These are phyloP conservation scores for Aspergillus nanangensis DNA, from an alignment of 495 filamentous ascomycete species.

Conservation along the genomic window DNA sequence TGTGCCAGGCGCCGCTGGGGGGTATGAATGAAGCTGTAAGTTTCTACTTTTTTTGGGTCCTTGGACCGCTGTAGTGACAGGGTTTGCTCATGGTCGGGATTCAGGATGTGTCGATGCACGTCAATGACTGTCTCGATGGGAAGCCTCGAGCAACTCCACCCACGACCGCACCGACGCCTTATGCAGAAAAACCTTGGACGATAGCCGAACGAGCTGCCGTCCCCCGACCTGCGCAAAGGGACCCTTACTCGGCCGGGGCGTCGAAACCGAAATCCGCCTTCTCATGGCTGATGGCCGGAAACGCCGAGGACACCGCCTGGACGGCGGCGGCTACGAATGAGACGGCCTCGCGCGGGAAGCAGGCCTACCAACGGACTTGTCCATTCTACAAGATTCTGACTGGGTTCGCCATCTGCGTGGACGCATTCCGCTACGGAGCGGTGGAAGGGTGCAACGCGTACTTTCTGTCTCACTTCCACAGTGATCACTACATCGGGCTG, in stretches of 20 bases:
- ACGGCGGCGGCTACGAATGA: slow-evolving; percentile 78
- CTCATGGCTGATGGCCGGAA: slow-evolving; percentile 83
- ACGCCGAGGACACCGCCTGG: slow-evolving; percentile 90
- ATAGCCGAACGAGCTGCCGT: slow-evolving; percentile 64
- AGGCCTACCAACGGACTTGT: slow-evolving; percentile 82
- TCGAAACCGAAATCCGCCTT: slow-evolving; percentile 61
- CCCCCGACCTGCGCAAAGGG: slow-evolving; percentile 69
- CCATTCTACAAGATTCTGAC: slow-evolving; percentile 98
- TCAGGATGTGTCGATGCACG: slow-evolving; percentile 61
- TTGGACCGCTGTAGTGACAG: not conserved
- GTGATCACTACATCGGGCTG: slow-evolving; percentile 92
- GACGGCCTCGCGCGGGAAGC: slow-evolving; percentile 75
- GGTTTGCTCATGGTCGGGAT: too few species aligned
- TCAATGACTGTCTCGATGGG: slow-evolving; percentile 91
- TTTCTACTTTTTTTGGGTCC: not conserved
- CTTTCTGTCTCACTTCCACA: slow-evolving; percentile 97
- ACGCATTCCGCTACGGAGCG: slow-evolving; percentile 93
- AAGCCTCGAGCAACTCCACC: slow-evolving; percentile 52
- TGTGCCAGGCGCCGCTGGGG: slow-evolving; percentile 62
- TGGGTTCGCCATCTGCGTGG: slow-evolving; percentile 86
- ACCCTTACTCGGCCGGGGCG: slow-evolving; percentile 58
- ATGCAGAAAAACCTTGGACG: slow-evolving; percentile 33
- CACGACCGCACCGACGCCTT: slow-evolving; percentile 9
- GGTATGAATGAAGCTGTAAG: slow-evolving; percentile 55
- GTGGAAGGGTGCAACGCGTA: slow-evolving; percentile 91